Evolutionary conservation across 176 grass and related monocot species (phyloP), one percentile per base, ranked within the genome.

Genomic region (Rhipidocladum racemiflorum): DNA sequence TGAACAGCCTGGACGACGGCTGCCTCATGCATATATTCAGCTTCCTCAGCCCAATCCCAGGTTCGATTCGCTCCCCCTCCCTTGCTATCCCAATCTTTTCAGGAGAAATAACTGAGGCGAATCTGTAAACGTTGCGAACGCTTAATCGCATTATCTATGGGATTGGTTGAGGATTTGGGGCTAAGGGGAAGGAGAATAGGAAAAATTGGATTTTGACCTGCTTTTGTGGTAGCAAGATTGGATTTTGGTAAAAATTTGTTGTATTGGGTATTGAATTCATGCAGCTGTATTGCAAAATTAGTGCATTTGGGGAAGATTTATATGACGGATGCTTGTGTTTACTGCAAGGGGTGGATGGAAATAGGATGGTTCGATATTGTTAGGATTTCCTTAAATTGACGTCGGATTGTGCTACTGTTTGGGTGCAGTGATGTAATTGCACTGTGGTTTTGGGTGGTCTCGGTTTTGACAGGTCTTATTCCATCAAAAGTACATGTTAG

Each of bases 11-110:
- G 70, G 96, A 98, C 63, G 96, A 98, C 43, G 96, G 96, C 43
- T 98, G 96, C 68, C 92, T 98, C 72, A 95, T 95, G 96, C 92
- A 98, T 44, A 95, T 98, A 75, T 93, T 98, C 77, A 93, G 96
- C 89, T 98, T 98, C 86, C 96, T 98, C 40, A 70, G 70, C 88
- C 96, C 96, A 0, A 93, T 95, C 24, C 92, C 96, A 93, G 96
- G 96, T 98, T 75, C 81, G 85, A 21, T 89, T 83, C 23, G 61
- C 53, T n/a, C 28, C 43, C 43, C 27, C 35, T 46, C 28, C 36
- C 29, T 9, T 20, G 44, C 25, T 28, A 72, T 1, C 27, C 34
- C 2, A 4, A 4, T 36, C 18, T 40, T 61, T 24, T 0, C 27
- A 38, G 35, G 25, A 62, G 38, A 34, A 2, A 56, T 1, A 12